Percentiles rank a stretch among this genome's conserved stretches.
These are phyloP conservation scores for Globisporangium barbulae DNA, from an alignment of 352 stramenopile genomes.

Conservation along the genomic window DNA sequence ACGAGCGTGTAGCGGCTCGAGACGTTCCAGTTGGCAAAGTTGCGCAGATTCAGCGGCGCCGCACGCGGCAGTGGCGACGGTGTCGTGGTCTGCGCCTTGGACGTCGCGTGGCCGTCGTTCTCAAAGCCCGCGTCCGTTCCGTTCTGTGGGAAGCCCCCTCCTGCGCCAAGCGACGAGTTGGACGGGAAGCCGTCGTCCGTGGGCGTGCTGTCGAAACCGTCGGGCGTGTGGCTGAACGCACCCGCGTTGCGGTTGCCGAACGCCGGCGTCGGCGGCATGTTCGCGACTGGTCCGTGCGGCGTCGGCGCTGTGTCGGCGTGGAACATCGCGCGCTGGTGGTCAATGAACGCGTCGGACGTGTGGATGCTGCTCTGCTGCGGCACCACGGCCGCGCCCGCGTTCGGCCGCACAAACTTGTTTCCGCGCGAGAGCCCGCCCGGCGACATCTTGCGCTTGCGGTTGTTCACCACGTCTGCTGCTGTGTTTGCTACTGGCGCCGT, in stretches of 20 bases:
- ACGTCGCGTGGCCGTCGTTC: slow-evolving; percentile 1
- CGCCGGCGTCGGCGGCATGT: slow-evolving; percentile 82
- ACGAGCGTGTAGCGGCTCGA: slow-evolving; percentile 76
- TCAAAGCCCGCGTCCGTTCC: slow-evolving; percentile 24
- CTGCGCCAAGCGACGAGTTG: slow-evolving; percentile 34
- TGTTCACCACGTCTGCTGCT: slow-evolving; percentile 17
- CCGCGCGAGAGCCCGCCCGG: slow-evolving; percentile 40
- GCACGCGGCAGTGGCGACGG: slow-evolving; percentile 60
- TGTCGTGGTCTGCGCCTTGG: slow-evolving; percentile 44
- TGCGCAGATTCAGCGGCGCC: slow-evolving; percentile 72
- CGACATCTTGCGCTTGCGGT: slow-evolving; percentile 79
- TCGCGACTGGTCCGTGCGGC: slow-evolving; percentile 62
- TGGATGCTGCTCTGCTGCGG: slow-evolving; percentile 42
- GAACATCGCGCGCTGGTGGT: slow-evolving; percentile 76
- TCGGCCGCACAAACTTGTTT: slow-evolving; percentile 46
- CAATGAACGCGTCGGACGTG: slow-evolving; percentile 72
- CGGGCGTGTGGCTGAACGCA: slow-evolving; percentile 51
- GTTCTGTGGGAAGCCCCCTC: slow-evolving; percentile 17
- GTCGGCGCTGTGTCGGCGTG: slow-evolving; percentile 73
- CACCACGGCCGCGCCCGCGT: slow-evolving; percentile 11
- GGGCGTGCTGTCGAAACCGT: slow-evolving; percentile 64
- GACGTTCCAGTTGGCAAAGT: slow-evolving; percentile 85
- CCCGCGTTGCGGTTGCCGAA: slow-evolving; percentile 59
- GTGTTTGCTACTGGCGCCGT: neutral
- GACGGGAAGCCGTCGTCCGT: slow-evolving; percentile 40